phyloP scores from a whole-genome alignment of 352 stramenopile species.

The Thraustochytrium sp. region DNA sequence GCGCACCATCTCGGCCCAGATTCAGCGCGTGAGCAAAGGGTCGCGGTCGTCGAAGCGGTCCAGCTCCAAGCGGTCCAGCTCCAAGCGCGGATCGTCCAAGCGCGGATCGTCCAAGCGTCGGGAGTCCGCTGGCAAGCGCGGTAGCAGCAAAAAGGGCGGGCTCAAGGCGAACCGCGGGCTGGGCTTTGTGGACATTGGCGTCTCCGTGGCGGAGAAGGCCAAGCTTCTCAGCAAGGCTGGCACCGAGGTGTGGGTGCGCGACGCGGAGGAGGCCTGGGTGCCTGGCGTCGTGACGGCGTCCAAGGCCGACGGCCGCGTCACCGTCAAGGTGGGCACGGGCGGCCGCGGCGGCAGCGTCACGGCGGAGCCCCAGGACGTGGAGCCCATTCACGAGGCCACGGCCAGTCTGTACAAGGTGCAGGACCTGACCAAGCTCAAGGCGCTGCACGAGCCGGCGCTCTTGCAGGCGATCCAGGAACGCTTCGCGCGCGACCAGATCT shows the following conservation, averaged over 20 bases:
- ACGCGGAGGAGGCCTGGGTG: slow-evolving; percentile 28
- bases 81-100: no score
- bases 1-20: not conserved
- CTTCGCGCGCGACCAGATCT: slow-evolving; percentile 86
- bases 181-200: not conserved
- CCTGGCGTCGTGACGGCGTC: not conserved
- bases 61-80: no score
- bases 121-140: not conserved
- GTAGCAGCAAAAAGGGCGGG: not conserved
- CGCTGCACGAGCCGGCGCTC: slow-evolving; percentile 41
- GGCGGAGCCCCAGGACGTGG: not conserved
- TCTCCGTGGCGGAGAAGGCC: slow-evolving; percentile 9
- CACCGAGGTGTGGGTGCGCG: not conserved
- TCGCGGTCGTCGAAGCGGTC: no score
- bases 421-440: slow-evolving; percentile 43
- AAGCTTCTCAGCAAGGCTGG: slow-evolving; percentile 18
- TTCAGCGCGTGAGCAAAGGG: no score
- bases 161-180: slow-evolving; percentile 10
- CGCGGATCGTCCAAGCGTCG: not conserved
- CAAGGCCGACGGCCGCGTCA: not conserved
- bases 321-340: not conserved
- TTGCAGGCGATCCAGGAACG: slow-evolving; percentile 52
- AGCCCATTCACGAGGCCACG: not conserved
- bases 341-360: not conserved
- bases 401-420: not conserved